A percentile compares a stretch with the other conserved stretches of the same genome.
Conservation (phyloP, 148 eudicot species). For the Fagopyrum esculentum region DNA sequence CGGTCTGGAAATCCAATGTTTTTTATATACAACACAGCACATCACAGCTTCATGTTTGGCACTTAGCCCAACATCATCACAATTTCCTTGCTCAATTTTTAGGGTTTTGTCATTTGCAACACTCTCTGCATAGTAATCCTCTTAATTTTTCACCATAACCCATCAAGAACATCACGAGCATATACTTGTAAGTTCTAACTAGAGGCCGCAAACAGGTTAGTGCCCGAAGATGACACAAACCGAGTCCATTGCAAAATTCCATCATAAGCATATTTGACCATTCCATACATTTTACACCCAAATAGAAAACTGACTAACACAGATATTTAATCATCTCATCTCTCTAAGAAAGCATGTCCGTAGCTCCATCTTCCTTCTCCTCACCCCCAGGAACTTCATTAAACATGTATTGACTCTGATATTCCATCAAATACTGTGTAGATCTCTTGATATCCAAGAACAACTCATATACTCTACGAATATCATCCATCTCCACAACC, state of each 20-base stretch:
- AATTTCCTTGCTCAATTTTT: background rate
- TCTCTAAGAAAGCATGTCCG: constrained; percentile 30
- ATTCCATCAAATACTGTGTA: constrained; percentile 93
- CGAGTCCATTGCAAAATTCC: background rate
- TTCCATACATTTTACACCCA: constrained; percentile 2
- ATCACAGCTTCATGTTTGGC: too few relatives aligned
- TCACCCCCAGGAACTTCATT: constrained; percentile 55
- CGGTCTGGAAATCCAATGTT: too few relatives aligned
- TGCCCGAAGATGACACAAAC: background rate
- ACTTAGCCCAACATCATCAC: too few relatives aligned
- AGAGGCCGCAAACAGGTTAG: background rate
- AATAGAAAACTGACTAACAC: background rate
- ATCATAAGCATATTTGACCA: constrained; percentile 1
- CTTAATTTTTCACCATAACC: too few relatives aligned
- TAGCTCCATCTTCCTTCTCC: constrained; percentile 36
- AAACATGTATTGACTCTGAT: constrained; percentile 88
- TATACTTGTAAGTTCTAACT: background rate
- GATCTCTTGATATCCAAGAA: constrained; percentile 95
- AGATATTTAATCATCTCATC: background rate
- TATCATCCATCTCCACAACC: constrained; percentile 85
- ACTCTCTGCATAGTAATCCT: background rate
- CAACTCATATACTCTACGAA: constrained; percentile 71
- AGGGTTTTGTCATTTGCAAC: background rate
- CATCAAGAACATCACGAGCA: too few relatives aligned
- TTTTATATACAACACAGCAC: too few relatives aligned